Base-by-base conservation (phyloP, 768 basidiomycete species). In the Leccinum uliginosum region DNA sequence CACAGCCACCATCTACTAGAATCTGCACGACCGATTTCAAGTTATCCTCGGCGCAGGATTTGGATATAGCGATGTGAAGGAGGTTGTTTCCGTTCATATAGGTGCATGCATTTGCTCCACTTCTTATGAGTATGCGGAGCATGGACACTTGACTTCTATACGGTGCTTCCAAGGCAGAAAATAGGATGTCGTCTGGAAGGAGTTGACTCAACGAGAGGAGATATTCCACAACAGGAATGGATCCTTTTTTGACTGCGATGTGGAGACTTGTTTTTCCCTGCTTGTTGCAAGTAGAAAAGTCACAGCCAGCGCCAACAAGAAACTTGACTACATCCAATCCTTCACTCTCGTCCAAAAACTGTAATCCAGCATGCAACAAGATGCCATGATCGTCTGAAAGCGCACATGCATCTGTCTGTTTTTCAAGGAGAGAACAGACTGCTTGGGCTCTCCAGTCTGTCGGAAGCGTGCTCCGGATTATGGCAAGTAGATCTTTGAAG, bases 1-100 rank as follows among this genome's bases (percentile, higher is more conserved):
- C 51, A 30, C 59, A 59, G n/a, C 51, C 59, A 38, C 21, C 2
- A 0, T 49, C 21, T 12, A 59, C n/a, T 17, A 59, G 58, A 10
- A 24, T 26, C 24, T 15, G 1, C 9, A 47, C n/a, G 1, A 51
- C 11, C 7, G 10, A 26, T 43, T 10, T 17, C 19, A 40, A n/a
- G 11, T 4, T 27, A 4, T n/a, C 9, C 12, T 3, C 11, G 23
- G 21, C 4, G 48, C 3, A 9, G 12, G 40, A 58, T 0, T 30
- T 30, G 19, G 21, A 23, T 10, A 59, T 32, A 15, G 17, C 27
- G 4, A 40, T 6, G 24, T 59, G 51, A 14, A 53, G 30, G 24
- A 59, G 50, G 30, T 32, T 59, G 46, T 29, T 34, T 35, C 58
- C 58, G 0, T 49, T 12, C 8, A 15, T 3, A 17, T 21, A 6